phyloP scores from a whole-genome alignment of 2,329 filamentous ascomycete species.

The Metarhizium humberi region DNA sequence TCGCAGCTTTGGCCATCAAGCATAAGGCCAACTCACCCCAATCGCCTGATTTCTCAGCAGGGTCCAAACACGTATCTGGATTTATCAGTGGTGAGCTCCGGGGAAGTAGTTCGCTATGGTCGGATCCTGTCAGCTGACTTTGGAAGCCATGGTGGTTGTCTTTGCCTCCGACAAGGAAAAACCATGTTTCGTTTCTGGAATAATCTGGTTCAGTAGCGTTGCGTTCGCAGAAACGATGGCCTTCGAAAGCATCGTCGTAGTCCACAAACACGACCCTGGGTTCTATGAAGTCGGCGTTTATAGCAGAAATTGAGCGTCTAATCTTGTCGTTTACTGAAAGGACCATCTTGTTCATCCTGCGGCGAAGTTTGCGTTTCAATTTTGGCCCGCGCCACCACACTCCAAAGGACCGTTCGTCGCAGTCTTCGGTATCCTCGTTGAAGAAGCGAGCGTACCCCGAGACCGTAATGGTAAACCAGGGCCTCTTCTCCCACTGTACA shows the following conservation, averaged over 20 bases:
- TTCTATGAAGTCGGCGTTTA: slow-evolving; percentile 27
- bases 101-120: slow-evolving; percentile 12
- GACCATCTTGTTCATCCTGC: slow-evolving; percentile 35
- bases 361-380: slow-evolving; percentile 28
- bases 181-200: slow-evolving; percentile 33
- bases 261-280: slow-evolving; percentile 34
- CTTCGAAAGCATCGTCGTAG: slow-evolving; percentile 33
- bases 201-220: slow-evolving; percentile 34
- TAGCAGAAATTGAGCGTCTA: slow-evolving; percentile 20
- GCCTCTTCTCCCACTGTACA: slow-evolving; percentile 33
- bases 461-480: slow-evolving; percentile 32
- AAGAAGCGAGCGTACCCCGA: slow-evolving; percentile 41
- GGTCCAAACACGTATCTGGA: slow-evolving; percentile 24
- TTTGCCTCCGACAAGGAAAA: slow-evolving; percentile 35
- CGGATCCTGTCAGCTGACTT: neutral
- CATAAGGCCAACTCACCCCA: slow-evolving; percentile 34
- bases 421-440: slow-evolving; percentile 31
- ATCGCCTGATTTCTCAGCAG: slow-evolving; percentile 26
- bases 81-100: slow-evolving; percentile 24
- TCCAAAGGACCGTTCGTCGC: slow-evolving; percentile 34
- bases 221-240: slow-evolving; percentile 35
- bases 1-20: slow-evolving; percentile 32
- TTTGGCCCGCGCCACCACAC: slow-evolving; percentile 36
- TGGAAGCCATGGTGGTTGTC: slow-evolving; percentile 22
- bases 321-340: slow-evolving; percentile 32